Conservation (phyloP, 306 rosid genomes). For the Delonix regia region DNA sequence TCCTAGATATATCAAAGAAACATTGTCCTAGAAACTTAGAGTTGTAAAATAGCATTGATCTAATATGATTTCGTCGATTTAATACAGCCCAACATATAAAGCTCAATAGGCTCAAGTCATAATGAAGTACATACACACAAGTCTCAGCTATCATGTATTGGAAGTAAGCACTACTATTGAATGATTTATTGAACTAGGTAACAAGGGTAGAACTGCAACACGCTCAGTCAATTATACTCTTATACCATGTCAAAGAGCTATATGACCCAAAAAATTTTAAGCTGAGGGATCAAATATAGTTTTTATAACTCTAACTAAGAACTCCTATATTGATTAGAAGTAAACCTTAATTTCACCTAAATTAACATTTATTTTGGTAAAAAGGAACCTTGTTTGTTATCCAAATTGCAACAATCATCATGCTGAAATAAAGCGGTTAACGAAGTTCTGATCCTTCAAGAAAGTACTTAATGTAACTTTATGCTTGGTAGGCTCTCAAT, state of each 20-base stretch:
- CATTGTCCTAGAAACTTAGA: no score
- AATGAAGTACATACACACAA: neutral
- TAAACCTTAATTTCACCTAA: neutral
- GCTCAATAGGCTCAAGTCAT: neutral
- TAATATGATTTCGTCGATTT: no score
- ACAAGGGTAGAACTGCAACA: no score
- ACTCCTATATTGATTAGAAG: no score
- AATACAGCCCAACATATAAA: neutral
- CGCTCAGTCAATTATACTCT: no score
- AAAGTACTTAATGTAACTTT: neutral
- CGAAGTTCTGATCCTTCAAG: neutral
- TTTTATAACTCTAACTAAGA: neutral
- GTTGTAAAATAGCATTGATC: no score
- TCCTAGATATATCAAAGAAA: neutral
- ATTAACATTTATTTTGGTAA: neutral
- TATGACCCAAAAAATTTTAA: neutral
- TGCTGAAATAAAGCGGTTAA: neutral
- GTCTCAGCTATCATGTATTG: neutral
- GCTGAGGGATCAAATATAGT: neutral
- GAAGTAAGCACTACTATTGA: neutral
- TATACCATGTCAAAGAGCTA: neutral
- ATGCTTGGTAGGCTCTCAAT: neutral
- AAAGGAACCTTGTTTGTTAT: neutral
- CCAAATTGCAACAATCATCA: neutral
- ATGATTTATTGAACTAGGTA: neutral